Conservation (phyloP, 257 asterid species). For the Paulownia fortunei region DNA sequence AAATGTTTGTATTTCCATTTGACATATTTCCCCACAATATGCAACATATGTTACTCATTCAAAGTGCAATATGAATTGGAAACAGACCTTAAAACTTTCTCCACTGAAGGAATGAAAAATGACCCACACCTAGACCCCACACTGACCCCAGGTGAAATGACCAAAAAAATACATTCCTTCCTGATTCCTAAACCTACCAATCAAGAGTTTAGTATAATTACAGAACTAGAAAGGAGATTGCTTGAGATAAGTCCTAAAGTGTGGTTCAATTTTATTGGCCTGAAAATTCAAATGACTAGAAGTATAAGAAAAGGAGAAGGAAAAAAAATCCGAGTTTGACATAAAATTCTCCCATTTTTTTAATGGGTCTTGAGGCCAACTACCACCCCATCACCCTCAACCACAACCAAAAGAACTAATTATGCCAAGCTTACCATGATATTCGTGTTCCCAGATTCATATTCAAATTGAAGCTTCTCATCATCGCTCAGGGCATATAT, state of each 20-base stretch:
- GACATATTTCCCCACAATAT: background rate
- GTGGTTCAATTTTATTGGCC: background rate
- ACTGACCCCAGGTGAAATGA: background rate
- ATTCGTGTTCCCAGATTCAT: slow-evolving; percentile 93
- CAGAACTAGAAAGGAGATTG: slow-evolving; percentile 6
- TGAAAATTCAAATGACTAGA: slow-evolving; percentile 8
- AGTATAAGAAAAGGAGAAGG: background rate
- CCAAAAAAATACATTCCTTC: background rate
- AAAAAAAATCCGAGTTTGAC: background rate
- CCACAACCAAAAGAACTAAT: slow-evolving; percentile 10
- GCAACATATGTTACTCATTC: slow-evolving; percentile 9
- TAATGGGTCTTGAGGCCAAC: slow-evolving; percentile 4
- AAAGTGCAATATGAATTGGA: background rate
- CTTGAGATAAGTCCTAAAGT: slow-evolving; percentile 4
- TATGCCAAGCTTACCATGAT: slow-evolving; percentile 61
- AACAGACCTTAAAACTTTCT: slow-evolving; percentile 19
- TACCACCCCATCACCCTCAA: slow-evolving; percentile 9
- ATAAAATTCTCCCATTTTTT: background rate
- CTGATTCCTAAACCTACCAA: slow-evolving; percentile 5
- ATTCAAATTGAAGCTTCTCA: slow-evolving; percentile 94
- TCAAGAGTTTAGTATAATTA: background rate
- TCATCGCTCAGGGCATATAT: slow-evolving; percentile 83
- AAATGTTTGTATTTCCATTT: slow-evolving; percentile 11
- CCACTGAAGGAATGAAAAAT: background rate
- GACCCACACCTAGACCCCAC: background rate